phyloP scores from a whole-genome alignment of 305 asterid species.

The Rubia balearica region DNA sequence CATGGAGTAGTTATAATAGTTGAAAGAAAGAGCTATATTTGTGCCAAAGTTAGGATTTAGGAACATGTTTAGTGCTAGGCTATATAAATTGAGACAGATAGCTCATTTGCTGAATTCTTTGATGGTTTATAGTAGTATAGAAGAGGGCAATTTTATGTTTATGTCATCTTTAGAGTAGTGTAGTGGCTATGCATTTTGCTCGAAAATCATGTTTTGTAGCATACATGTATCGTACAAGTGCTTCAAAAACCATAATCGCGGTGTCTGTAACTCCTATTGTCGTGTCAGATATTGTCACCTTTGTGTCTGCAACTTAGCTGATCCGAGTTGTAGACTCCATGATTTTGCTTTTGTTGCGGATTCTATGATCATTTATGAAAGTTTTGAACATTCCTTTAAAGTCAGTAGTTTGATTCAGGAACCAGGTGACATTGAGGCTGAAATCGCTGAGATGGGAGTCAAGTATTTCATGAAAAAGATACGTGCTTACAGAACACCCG shows the following conservation, averaged over 20 bases:
- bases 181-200: too few species aligned
- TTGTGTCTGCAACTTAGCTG: too few species aligned
- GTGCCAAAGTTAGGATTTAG: not conserved
- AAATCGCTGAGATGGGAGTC: conserved; percentile 45
- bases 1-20: not conserved
- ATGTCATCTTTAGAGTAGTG: not conserved
- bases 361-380: not conserved
- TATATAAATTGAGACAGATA: not conserved
- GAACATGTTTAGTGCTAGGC: not conserved
- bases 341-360: not conserved
- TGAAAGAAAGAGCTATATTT: not conserved
- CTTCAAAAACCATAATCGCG: not conserved
- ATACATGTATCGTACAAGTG: not conserved
- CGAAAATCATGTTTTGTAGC: not conserved
- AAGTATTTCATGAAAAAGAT: conserved; percentile 40
- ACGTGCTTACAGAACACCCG: conserved; percentile 42
- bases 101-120: not conserved
- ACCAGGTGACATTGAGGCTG: conserved; percentile 55
- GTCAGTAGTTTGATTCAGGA: conserved; percentile 27
- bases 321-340: too few species aligned
- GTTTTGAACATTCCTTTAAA: not conserved
- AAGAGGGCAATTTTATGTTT: not conserved
- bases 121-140: not conserved
- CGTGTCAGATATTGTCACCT: too few species aligned
- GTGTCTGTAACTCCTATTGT: not conserved